Percentiles rank a stretch among this genome's conserved stretches.
Evolutionary conservation across 1,139 yeast genomes (phyloP).

Genomic region (Nakaseomyces sp.): DNA sequence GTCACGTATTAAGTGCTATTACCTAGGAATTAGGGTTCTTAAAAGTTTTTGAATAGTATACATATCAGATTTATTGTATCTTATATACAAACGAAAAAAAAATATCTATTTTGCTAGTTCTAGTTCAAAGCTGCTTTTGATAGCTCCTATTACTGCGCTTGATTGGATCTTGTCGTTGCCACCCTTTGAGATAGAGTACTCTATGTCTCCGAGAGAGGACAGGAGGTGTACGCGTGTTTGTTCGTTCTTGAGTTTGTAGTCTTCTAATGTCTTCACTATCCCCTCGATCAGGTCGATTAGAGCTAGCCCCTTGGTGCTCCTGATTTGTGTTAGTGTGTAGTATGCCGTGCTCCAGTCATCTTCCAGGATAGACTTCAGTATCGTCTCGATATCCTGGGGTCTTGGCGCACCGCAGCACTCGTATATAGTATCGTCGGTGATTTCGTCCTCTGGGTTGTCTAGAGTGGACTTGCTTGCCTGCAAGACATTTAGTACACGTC

Average conservation of each 20-base stretch:
- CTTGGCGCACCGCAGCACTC: slow-evolving; percentile 96
- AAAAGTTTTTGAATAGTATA: too few relatives aligned
- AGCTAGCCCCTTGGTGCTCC: slow-evolving; percentile 75
- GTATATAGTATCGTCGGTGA: slow-evolving; percentile 68
- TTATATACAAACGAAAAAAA: too few relatives aligned
- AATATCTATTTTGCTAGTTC: slow-evolving; percentile 23
- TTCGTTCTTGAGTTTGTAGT: slow-evolving; percentile 51
- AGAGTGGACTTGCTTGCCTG: slow-evolving; percentile 88
- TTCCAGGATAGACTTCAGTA: slow-evolving; percentile 65
- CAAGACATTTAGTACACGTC: slow-evolving; percentile 84
- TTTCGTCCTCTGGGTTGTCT: slow-evolving; percentile 40
- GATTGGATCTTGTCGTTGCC: slow-evolving; percentile 87
- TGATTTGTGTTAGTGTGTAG: slow-evolving; percentile 52
- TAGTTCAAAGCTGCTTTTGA: slow-evolving; percentile 43
- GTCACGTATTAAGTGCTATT: too few relatives aligned
- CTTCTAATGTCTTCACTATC: slow-evolving; percentile 58
- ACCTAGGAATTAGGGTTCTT: too few relatives aligned
- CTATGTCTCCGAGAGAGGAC: slow-evolving; percentile 73
- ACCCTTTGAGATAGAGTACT: slow-evolving; percentile 83
- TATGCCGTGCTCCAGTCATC: slow-evolving; percentile 85
- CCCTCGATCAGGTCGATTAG: slow-evolving; percentile 76
- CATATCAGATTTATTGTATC: too few relatives aligned
- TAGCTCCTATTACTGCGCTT: slow-evolving; percentile 82
- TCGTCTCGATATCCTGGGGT: slow-evolving; percentile 71
- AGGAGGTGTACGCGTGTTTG: slow-evolving; percentile 54